Conservation (phyloP, 139 green algal species). For the Spirogloea muscicola region DNA sequence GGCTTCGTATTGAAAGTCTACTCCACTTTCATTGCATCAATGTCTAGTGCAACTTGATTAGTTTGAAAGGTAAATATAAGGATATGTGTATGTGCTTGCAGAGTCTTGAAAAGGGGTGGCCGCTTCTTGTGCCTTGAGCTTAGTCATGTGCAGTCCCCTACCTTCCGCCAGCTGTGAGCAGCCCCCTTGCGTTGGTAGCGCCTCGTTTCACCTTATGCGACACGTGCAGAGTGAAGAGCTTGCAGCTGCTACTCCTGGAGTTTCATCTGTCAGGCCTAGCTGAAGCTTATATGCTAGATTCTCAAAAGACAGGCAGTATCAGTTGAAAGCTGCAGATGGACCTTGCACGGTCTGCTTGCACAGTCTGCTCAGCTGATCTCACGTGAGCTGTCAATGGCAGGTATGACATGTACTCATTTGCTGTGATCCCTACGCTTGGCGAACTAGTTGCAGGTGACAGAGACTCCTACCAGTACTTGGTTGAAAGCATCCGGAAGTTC, state of each 20-base stretch:
- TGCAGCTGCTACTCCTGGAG: too few relatives aligned
- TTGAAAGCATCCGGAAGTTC: slow-evolving; percentile 96
- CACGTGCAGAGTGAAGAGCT: too few relatives aligned
- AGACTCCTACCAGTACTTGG: slow-evolving; percentile 92
- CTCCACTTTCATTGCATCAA: neutral
- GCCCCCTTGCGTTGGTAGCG: neutral
- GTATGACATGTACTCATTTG: slow-evolving; percentile 94
- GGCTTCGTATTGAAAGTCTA: neutral
- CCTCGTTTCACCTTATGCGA: neutral
- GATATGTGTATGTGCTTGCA: slow-evolving; percentile 13
- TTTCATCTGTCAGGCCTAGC: too few relatives aligned
- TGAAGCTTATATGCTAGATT: neutral
- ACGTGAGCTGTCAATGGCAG: too few relatives aligned
- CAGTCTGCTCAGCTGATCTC: neutral
- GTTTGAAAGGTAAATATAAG: too few relatives aligned
- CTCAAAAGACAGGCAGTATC: neutral
- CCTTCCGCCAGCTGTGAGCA: slow-evolving; percentile 59
- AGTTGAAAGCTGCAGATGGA: neutral
- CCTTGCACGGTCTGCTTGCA: neutral
- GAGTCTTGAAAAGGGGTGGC: slow-evolving; percentile 78
- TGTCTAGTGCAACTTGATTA: neutral
- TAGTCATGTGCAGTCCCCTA: slow-evolving; percentile 63
- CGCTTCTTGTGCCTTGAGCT: slow-evolving; percentile 94
- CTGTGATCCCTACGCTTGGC: slow-evolving; percentile 90
- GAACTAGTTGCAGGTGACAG: slow-evolving; percentile 76